Evolutionary conservation across 306 rosid species (phyloP).

Genomic region (Ochetophila trinervis): DNA sequence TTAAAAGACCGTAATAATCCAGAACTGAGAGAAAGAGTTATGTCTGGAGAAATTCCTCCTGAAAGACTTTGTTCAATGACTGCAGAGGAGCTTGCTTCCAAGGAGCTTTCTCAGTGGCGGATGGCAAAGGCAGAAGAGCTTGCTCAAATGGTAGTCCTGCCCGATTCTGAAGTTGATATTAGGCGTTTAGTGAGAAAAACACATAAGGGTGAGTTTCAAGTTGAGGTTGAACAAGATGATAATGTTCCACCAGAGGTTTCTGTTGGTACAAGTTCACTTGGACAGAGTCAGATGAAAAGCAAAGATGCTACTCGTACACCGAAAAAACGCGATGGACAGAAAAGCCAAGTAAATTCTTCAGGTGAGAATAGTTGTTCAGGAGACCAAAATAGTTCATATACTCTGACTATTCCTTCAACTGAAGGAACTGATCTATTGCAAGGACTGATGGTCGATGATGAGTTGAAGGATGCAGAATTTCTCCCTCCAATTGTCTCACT

Average conservation of each 20-base stretch:
- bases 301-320: slow-evolving; percentile 36
- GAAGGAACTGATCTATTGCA: slow-evolving; percentile 68
- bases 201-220: slow-evolving; percentile 95
- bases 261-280: slow-evolving; percentile 41
- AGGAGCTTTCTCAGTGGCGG: slow-evolving; percentile 98
- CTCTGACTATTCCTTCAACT: slow-evolving; percentile 56
- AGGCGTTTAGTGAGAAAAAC: slow-evolving; percentile 92
- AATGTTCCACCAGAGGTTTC: slow-evolving; percentile 51
- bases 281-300: slow-evolving; percentile 34
- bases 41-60: slow-evolving; percentile 79
- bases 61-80: slow-evolving; percentile 86
- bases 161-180: slow-evolving; percentile 77
- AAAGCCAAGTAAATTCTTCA: slow-evolving; percentile 25
- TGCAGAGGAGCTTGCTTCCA: slow-evolving; percentile 98
- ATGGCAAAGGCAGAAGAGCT: slow-evolving; percentile 99
- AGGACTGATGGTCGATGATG: slow-evolving; percentile 83
- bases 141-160: slow-evolving; percentile 93
- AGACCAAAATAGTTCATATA: slow-evolving; percentile 30
- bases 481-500: slow-evolving; percentile 85
- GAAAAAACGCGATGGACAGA: slow-evolving; percentile 34
- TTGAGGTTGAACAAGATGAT: slow-evolving; percentile 82
- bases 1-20: slow-evolving; percentile 95
- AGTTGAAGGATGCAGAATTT: slow-evolving; percentile 65
- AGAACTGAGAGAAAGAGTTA: slow-evolving; percentile 84
- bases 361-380: slow-evolving; percentile 37